A percentile compares a stretch with the other conserved stretches of the same genome.
Conservation (phyloP, 345 rosid genomes). For the Mercurialis annua region DNA sequence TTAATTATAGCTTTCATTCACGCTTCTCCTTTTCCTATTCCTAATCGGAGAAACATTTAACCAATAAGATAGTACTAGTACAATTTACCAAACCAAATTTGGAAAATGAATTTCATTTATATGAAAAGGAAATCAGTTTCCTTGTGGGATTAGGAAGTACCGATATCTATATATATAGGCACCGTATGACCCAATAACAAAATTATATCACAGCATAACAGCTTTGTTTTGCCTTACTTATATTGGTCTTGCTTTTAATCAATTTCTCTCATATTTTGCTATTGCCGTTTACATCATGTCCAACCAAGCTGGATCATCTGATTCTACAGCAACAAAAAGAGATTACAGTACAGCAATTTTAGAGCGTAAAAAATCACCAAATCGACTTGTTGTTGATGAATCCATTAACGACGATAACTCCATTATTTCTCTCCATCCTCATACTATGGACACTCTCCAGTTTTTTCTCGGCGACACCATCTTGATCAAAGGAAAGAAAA, state of each 20-base stretch:
- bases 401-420: slow-evolving; percentile 89
- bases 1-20: too few species aligned
- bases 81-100: too few species aligned
- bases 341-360: slow-evolving; percentile 89
- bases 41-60: too few species aligned
- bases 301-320: slow-evolving; percentile 77
- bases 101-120: too few species aligned
- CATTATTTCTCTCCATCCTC: slow-evolving; percentile 79
- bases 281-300: slow-evolving; percentile 56
- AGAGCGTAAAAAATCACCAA: slow-evolving; percentile 84
- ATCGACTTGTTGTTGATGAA: slow-evolving; percentile 89
- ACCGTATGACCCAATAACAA: too few species aligned
- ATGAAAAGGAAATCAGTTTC: too few species aligned
- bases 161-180: slow-evolving; percentile 7
- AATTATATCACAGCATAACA: too few species aligned
- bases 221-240: too few species aligned
- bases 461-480: slow-evolving; percentile 93
- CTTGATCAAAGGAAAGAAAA: slow-evolving; percentile 44
- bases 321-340: slow-evolving; percentile 74
- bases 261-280: not conserved
- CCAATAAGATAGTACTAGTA: too few species aligned
- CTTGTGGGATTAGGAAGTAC: too few species aligned
- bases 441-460: slow-evolving; percentile 97
- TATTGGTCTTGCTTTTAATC: slow-evolving; percentile 38
- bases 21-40: too few species aligned